phyloP scores from a whole-genome alignment of 441 rosid species.

The Populus tomentosa region DNA sequence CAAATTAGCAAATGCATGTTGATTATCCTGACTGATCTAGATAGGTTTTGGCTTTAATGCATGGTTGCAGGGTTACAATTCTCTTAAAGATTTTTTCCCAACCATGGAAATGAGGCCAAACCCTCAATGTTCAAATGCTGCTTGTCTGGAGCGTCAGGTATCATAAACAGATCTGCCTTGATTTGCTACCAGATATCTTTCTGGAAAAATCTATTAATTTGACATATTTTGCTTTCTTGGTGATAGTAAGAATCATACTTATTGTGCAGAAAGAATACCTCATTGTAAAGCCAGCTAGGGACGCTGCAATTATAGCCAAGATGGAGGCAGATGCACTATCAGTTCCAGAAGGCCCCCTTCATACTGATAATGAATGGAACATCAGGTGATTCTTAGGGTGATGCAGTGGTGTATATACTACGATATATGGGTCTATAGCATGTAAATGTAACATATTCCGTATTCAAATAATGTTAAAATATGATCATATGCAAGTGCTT shows the following conservation, averaged over 20 bases:
- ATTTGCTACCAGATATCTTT: neutral
- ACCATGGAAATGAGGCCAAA: constrained; percentile 97
- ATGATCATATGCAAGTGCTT: neutral
- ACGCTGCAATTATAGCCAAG: constrained; percentile 88
- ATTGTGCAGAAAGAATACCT: constrained; percentile 66
- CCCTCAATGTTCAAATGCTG: constrained; percentile 87
- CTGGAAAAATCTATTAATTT: neutral
- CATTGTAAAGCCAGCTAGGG: constrained; percentile 77
- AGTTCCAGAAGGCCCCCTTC: constrained; percentile 56
- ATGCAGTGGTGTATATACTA: neutral
- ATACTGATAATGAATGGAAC: constrained; percentile 89
- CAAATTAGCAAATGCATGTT: constrained; percentile 2
- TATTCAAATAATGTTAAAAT: neutral
- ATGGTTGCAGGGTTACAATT: constrained; percentile 78
- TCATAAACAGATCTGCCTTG: constrained; percentile 13
- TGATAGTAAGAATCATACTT: constrained; percentile 2
- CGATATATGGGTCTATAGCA: neutral
- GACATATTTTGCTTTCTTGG: constrained; percentile 4
- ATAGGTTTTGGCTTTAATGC: constrained; percentile 13
- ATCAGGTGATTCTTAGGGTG: constrained; percentile 52
- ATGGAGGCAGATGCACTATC: constrained; percentile 62
- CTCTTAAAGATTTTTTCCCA: constrained; percentile 96
- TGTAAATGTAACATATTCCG: neutral
- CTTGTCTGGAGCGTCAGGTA: constrained; percentile 94
- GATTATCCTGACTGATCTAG: constrained; percentile 7